Base-by-base conservation (phyloP, 2,329 filamentous ascomycete species). In the Myriosclerotinia scirpicola region DNA sequence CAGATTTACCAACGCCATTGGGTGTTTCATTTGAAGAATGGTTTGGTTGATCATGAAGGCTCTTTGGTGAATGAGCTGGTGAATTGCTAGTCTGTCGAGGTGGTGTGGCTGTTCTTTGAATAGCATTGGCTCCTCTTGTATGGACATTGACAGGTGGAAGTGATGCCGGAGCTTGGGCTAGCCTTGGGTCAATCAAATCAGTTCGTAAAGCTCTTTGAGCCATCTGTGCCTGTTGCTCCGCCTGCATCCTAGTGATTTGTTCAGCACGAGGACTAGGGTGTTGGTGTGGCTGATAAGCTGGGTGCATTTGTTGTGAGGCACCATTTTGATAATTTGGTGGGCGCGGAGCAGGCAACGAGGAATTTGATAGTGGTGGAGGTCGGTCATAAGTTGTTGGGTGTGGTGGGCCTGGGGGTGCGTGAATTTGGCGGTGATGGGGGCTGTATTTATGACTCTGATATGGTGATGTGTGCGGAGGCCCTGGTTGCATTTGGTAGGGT, bases 191-290 rank as follows among this genome's bases (percentile, higher is more conserved):
- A 52, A 75, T 71, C 54, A 73, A 65, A 14, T 67, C 68, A 44
- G 55, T 68, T 70, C 74, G 72, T 14, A 74, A 54, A 26, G 72
- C 73, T 56, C 70, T 63, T 59, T 75, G 74, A 1, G 75, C 75
- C 46, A 74, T 69, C 54, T 73, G 70, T 59, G 73, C 70, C 72
- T 78, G 70, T 77, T 76, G 66, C 77, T 76, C 72, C 34, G 73
- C 73, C 38, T 76, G 62, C 6, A 73, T 71, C 38, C 78, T 73
- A 15, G 77, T 76, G 34, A 54, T 12, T 69, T 81, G 81, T n/a
- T 78, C 74, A 17, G 77, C 73, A 54, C 77, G 77, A 38, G 78
- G 75, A 58, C 78, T 78, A 17, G 75, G 73, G 65, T 75, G 73
- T 68, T 77, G 76, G 44, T 77, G 77, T 46, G 75, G 74, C 67